These are phyloP conservation scores for Hemerocallis citrina DNA, from an alignment of 106 monocot species.

Conservation along the genomic window DNA sequence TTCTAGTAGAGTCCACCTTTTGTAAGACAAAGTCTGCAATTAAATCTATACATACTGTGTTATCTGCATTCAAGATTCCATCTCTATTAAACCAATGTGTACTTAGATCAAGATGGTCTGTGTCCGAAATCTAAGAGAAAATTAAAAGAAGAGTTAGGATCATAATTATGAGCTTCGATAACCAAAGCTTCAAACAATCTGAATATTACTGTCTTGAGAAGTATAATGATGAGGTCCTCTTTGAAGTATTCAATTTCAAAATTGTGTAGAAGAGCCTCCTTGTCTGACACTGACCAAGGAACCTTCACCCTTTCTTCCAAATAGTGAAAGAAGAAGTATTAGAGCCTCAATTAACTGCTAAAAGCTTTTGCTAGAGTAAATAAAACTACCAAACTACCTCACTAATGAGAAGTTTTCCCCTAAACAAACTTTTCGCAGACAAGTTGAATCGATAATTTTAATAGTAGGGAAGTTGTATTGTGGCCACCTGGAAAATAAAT, in stretches of 20 bases:
- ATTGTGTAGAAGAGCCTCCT: constrained; percentile 81
- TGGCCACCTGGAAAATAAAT: too few species aligned
- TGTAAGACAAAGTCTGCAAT: constrained; percentile 86
- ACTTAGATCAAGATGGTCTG: constrained; percentile 37
- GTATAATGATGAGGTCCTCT: constrained; percentile 78
- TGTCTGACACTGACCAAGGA: constrained; percentile 91
- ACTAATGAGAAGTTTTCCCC: constrained; percentile 87
- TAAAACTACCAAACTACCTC: constrained; percentile 64
- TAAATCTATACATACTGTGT: constrained; percentile 65
- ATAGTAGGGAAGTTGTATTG: too few species aligned
- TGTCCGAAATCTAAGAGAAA: constrained; percentile 49
- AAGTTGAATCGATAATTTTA: constrained; percentile 42
- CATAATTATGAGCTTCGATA: too few species aligned
- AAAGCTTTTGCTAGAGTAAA: not conserved
- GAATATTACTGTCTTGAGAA: constrained; percentile 58
- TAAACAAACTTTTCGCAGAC: constrained; percentile 59
- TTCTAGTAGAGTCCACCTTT: constrained; percentile 48
- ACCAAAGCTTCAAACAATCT: not conserved
- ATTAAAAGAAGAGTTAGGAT: not conserved
- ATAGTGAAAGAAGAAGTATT: constrained; percentile 26
- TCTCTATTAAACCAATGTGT: constrained; percentile 59
- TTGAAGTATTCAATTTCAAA: constrained; percentile 78
- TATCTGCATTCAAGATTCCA: constrained; percentile 70
- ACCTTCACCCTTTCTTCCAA: constrained; percentile 98
- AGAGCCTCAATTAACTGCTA: constrained; percentile 7